Percentiles rank a stretch among this genome's conserved stretches.
Evolutionary conservation across 208 protist genomes (phyloP).

Genomic region (Plasmodiophora brassicae): DNA sequence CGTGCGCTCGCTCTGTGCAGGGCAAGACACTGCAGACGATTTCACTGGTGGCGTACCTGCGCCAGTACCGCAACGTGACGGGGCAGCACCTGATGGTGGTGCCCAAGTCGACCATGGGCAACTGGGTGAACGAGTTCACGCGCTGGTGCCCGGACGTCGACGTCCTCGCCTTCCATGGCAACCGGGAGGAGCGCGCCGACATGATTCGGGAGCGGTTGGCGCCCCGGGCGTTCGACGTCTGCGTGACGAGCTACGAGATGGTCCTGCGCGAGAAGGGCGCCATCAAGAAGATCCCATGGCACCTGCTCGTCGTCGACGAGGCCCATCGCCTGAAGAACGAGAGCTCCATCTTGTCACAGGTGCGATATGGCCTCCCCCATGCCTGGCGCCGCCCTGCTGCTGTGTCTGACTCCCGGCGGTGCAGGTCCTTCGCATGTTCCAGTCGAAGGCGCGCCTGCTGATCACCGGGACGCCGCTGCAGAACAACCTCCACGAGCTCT

Average conservation of each 20-base stretch:
- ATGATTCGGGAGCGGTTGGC: not conserved
- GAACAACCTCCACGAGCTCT: slow-evolving; percentile 97
- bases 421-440: slow-evolving; percentile 43
- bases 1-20: too few relatives aligned
- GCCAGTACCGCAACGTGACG: slow-evolving; percentile 39
- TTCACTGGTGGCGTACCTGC: slow-evolving; percentile 83
- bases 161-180: slow-evolving; percentile 84
- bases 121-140: slow-evolving; percentile 65
- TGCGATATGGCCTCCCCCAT: too few relatives aligned
- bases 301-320: slow-evolving; percentile 98
- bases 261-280: slow-evolving; percentile 71
- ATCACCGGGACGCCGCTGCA: slow-evolving; percentile 93
- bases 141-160: slow-evolving; percentile 77
- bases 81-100: slow-evolving; percentile 72
- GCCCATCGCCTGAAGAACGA: slow-evolving; percentile 91
- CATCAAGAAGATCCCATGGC: slow-evolving; percentile 67
- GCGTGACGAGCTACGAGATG: slow-evolving; percentile 94
- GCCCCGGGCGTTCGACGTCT: slow-evolving; percentile 69
- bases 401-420: not conserved
- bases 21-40: slow-evolving; percentile 91
- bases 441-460: slow-evolving; percentile 73
- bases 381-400: not conserved
- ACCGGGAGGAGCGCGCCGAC: slow-evolving; percentile 76
- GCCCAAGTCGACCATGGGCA: slow-evolving; percentile 58
- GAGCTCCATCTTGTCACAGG: slow-evolving; percentile 60